phyloP scores from a whole-genome alignment of 805 yeast genomes.

The Starmerella floris region DNA sequence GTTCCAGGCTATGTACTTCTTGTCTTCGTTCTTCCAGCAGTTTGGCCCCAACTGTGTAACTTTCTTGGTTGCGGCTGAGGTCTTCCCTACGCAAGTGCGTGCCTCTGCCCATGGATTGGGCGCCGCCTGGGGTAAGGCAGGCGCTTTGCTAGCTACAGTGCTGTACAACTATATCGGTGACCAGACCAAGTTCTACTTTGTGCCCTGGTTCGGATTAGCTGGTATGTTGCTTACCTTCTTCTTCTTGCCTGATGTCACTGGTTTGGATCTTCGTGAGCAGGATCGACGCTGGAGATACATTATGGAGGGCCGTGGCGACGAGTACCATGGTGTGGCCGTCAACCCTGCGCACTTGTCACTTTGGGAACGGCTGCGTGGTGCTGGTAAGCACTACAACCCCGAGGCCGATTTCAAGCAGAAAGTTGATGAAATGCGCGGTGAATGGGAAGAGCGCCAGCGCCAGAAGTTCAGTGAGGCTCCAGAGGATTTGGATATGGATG shows the following conservation, averaged over 20 bases:
- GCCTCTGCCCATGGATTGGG: slow-evolving; percentile 55
- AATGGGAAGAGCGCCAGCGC: slow-evolving; percentile 29
- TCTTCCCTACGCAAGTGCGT: slow-evolving; percentile 52
- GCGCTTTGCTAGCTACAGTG: slow-evolving; percentile 45
- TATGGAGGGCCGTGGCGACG: slow-evolving; percentile 27
- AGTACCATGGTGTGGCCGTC: slow-evolving; percentile 31
- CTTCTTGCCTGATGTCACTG: slow-evolving; percentile 30
- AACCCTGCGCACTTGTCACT: slow-evolving; percentile 27
- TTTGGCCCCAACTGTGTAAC: slow-evolving; percentile 56
- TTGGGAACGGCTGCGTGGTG: slow-evolving; percentile 29
- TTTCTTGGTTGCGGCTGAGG: slow-evolving; percentile 50
- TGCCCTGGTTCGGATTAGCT: slow-evolving; percentile 31
- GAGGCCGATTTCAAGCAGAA: slow-evolving; percentile 30
- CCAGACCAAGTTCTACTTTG: slow-evolving; percentile 28
- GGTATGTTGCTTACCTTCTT: slow-evolving; percentile 28
- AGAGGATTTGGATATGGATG: slow-evolving; percentile 9
- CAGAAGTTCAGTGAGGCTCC: slow-evolving; percentile 22
- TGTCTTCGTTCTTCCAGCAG: slow-evolving; percentile 52
- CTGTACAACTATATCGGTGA: slow-evolving; percentile 28
- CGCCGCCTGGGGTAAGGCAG: slow-evolving; percentile 53
- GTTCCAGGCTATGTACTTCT: slow-evolving; percentile 45
- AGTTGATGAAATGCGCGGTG: slow-evolving; percentile 28
- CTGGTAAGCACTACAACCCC: slow-evolving; percentile 28
- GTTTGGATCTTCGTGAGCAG: slow-evolving; percentile 29
- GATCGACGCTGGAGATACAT: slow-evolving; percentile 30